Percentiles rank a stretch among this genome's conserved stretches.
Evolutionary conservation across 2,329 filamentous ascomycete species (phyloP).

Genomic region (Lecanosticta acicola): DNA sequence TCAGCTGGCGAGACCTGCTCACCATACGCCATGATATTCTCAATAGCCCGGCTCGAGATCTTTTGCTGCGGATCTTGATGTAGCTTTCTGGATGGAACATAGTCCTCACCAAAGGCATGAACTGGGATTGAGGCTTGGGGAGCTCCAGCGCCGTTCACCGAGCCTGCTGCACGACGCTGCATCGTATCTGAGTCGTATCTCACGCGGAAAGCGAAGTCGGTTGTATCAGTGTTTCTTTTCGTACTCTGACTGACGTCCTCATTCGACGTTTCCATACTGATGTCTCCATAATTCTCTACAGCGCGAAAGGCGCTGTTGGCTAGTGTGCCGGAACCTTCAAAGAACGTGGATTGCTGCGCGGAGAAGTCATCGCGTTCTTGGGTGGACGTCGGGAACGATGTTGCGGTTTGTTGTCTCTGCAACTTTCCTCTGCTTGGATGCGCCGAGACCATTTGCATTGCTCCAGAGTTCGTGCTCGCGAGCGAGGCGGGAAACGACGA

Average conservation of each 20-base stretch:
- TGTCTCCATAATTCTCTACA: constrained; percentile 11
- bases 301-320: constrained; percentile 11
- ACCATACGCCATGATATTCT: constrained; percentile 4
- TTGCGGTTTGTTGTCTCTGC: constrained; percentile 3
- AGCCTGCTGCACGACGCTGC: background rate
- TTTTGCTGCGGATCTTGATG: background rate
- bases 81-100: background rate
- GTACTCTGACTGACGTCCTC: constrained; percentile 5
- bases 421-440: constrained; percentile 11
- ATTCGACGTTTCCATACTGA: constrained; percentile 9
- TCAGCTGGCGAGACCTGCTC: constrained; percentile 6
- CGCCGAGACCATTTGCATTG: constrained; percentile 17
- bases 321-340: constrained; percentile 18
- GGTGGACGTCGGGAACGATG: constrained; percentile 6
- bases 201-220: constrained; percentile 6
- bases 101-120: background rate
- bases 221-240: constrained; percentile 5
- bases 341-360: constrained; percentile 15
- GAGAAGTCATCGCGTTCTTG: constrained; percentile 5
- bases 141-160: background rate
- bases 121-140: background rate
- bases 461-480: constrained; percentile 25
- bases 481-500: constrained; percentile 51
- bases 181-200: background rate
- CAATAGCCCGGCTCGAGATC: constrained; percentile 7